Conservation (phyloP, 192 early-diverging fungal species). For the Backusella morwellensis region DNA sequence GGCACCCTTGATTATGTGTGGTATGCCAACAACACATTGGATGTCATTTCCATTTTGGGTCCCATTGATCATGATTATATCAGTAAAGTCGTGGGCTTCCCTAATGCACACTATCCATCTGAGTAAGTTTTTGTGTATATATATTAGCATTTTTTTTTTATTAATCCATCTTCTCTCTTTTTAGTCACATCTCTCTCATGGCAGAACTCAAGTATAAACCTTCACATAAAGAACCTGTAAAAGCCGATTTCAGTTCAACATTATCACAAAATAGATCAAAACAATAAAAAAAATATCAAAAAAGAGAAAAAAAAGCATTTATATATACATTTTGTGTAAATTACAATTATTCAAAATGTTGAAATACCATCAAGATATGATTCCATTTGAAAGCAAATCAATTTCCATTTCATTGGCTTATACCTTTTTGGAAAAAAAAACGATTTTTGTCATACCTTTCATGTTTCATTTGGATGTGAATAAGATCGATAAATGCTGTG, state of each 20-base stretch:
- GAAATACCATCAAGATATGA: neutral
- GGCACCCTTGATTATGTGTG: slow-evolving; percentile 96
- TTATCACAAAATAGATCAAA: slow-evolving; percentile 11
- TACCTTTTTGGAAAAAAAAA: too few relatives aligned
- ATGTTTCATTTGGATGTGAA: neutral
- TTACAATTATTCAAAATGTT: neutral
- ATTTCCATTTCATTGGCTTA: neutral
- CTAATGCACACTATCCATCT: slow-evolving; percentile 85
- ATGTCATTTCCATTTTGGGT: slow-evolving; percentile 76
- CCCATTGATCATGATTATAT: slow-evolving; percentile 82
- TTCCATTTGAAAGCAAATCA: neutral
- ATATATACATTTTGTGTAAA: neutral
- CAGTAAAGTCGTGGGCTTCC: slow-evolving; percentile 83
- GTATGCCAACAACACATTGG: slow-evolving; percentile 75
- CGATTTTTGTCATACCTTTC: neutral
- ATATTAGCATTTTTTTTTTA: neutral
- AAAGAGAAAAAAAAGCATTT: neutral
- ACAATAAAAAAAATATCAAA: slow-evolving; percentile 7
- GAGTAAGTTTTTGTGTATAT: slow-evolving; percentile 42
- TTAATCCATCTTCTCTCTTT: neutral
- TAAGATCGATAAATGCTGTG: neutral
- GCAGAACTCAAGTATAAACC: slow-evolving; percentile 68
- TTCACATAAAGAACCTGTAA: slow-evolving; percentile 30
- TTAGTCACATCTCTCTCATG: slow-evolving; percentile 66
- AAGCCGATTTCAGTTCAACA: slow-evolving; percentile 22